Evolutionary conservation across 2,329 filamentous ascomycete species (phyloP).

Genomic region (Sodiomyces alkalinus): DNA sequence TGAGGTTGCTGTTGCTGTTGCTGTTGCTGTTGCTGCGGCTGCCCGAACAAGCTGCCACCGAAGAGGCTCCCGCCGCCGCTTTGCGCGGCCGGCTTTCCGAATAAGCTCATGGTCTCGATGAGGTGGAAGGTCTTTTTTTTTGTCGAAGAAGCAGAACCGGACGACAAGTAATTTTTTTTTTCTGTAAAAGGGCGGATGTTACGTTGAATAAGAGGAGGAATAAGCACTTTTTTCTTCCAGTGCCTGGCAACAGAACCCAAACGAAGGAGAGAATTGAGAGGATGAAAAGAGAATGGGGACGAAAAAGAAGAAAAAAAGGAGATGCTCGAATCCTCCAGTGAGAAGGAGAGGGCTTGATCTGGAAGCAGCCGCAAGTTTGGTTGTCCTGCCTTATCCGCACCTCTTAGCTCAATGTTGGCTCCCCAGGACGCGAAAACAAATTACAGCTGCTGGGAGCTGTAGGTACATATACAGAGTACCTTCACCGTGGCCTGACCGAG

Average conservation of each 20-base stretch:
- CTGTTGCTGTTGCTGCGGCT: constrained; percentile 18
- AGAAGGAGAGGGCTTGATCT: not conserved
- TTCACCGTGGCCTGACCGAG: constrained; percentile 9
- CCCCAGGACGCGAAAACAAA: constrained; percentile 8
- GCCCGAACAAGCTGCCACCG: constrained; percentile 12
- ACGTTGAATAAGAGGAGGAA: not conserved
- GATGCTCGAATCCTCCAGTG: not conserved
- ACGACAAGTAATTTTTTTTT: no score
- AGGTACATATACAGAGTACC: no score
- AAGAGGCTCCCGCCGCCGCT: constrained; percentile 20
- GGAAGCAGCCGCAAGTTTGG: no score
- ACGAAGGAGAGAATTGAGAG: no score
- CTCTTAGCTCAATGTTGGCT: no score
- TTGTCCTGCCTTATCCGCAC: no score
- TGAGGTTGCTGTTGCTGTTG: constrained; percentile 20
- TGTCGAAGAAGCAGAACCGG: not conserved
- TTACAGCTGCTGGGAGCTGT: constrained; percentile 6
- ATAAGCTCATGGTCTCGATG: constrained; percentile 12
- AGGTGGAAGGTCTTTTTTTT: no score
- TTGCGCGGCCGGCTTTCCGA: constrained; percentile 19
- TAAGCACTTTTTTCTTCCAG: no score
- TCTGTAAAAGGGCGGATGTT: no score
- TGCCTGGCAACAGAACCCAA: no score
- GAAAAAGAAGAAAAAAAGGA: not conserved
- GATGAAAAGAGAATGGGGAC: no score